Base-by-base conservation (phyloP, 2,329 filamentous ascomycete species). In the Coniochaeta prunicola region DNA sequence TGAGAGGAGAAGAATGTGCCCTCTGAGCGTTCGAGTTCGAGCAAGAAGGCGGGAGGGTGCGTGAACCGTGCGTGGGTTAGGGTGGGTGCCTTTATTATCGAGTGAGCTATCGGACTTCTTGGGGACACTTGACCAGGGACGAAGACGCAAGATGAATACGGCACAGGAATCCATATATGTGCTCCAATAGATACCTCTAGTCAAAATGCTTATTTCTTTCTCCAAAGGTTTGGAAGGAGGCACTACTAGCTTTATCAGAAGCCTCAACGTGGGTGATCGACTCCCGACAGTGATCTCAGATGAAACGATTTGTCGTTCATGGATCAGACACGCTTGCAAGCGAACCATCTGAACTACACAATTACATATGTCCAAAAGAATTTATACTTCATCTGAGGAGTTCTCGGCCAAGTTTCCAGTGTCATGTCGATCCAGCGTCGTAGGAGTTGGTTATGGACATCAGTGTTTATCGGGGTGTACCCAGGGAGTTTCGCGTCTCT, bases 11-110 rank as follows among this genome's bases (percentile, higher is more conserved):
- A 7, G 12, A 36, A 6, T 13, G 33, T n/a, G 19, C 15, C 15
- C 3, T 38, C 19, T 3, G 19, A 38, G 3, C 15, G 6, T 38
- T 4, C 9, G 9, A n/a, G 36, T 38, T 38, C 36, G 19, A 4
- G 36, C 19, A 38, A 17, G 17, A 38, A 38, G 36, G 19, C 15
- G 17, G 36, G 19, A 48, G 19, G 21, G 38, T 56, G 45, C 24
- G 45, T 45, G 45, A 21, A 36, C 24, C 34, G 57, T 28, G 12
- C 28, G 34, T 38, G 36, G 36, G 36, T 38, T 38, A n/a, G 36
- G 36, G 36, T 38, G 36, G 36, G 17, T 38, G 36, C 3, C 5
- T n/a, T n/a, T 38, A n/a, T n/a, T 76, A 38, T 9, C 19, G 15
- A 38, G 15, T n/a, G 36, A 38, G 36, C 36, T 38, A n/a, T 38